Evolutionary conservation across 192 early-diverging fungal genomes (phyloP), one percentile per base, ranked within the genome.

Genomic region (Rhizoclosmatium sp.): DNA sequence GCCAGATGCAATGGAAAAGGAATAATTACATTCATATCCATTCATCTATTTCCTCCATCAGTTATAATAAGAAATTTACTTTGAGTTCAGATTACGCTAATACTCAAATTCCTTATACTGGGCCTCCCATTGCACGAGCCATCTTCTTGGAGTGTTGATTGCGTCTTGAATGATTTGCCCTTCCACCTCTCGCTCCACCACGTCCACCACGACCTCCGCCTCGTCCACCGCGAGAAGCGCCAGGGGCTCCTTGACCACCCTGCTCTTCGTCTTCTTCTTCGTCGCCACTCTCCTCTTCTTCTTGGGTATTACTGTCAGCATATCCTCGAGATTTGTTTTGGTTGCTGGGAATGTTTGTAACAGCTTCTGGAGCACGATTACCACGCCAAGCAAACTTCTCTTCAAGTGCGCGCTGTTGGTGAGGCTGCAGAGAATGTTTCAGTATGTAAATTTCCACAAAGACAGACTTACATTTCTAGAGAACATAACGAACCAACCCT

Each of bases 401-500:
- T 9, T 19, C 71, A 41, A 94, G 66, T 14, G 92, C 68, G 51
- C 80, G 78, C 41, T 94, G 85, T 78, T 92, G 92, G 56, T 85
- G 82, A 9, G 94, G 93, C 91, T 93, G 83, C 16, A 54, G 2
- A 48, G 23, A 14, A 5, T 4, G 5, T 10, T 56, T 76, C 41
- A 59, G n/a, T 48, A 41, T 39, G 60, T 51, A 81, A 41, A 9
- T 47, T 47, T 21, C 4, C n/a, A 23, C 51, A 71, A 76, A 40
- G 40, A 49, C 4, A 80, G 23, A 87, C 91, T 88, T 85, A 93
- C 93, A 76, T 95, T 94, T 60, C 94, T 85, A 59, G 85, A 84
- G 78, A 95, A 92, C 96, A 98, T 97, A 19, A 88, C 89, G 49
- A 85, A 91, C 97, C 97, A 98, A 46, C 97, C 97, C 78, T 96